Evolutionary conservation across 345 rosid genomes (phyloP).

Genomic region (Jatropha curcas): DNA sequence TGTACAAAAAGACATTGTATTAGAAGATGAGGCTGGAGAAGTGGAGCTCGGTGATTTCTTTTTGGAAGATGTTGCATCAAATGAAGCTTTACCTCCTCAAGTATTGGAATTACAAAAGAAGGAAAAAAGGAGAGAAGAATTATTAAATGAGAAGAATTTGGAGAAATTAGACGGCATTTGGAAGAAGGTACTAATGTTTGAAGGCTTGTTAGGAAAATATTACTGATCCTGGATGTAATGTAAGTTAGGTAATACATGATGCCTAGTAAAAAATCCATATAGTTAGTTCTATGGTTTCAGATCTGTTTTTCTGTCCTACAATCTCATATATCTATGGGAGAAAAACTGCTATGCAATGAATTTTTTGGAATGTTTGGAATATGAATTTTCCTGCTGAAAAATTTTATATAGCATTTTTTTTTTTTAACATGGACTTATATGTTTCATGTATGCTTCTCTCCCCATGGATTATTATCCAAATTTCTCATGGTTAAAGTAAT

Average conservation of each 20-base stretch:
- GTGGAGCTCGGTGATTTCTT: constrained; percentile 75
- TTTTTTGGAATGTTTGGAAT: neutral
- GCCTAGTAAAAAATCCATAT: neutral
- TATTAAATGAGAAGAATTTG: constrained; percentile 59
- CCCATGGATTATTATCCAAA: neutral
- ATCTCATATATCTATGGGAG: too few relatives aligned
- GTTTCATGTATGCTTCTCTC: neutral
- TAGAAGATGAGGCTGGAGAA: constrained; percentile 44
- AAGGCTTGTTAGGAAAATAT: constrained; percentile 16
- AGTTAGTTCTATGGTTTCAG: too few relatives aligned
- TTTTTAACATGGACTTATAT: neutral
- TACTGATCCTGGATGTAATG: neutral
- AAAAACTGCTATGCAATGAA: neutral
- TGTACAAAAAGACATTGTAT: constrained; percentile 29
- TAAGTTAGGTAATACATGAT: constrained; percentile 1
- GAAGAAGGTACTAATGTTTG: constrained; percentile 69
- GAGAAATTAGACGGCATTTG: constrained; percentile 82
- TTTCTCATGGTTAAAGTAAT: neutral
- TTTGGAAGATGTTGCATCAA: constrained; percentile 45
- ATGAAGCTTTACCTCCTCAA: constrained; percentile 47
- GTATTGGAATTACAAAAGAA: constrained; percentile 61
- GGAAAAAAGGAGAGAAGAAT: constrained; percentile 64
- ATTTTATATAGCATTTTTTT: neutral
- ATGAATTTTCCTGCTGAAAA: neutral
- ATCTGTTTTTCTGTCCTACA: too few relatives aligned